Evolutionary conservation across 805 yeast genomes (phyloP), one percentile per base, ranked within the genome.

Genomic region (Saccharomycopsis fodiens): DNA sequence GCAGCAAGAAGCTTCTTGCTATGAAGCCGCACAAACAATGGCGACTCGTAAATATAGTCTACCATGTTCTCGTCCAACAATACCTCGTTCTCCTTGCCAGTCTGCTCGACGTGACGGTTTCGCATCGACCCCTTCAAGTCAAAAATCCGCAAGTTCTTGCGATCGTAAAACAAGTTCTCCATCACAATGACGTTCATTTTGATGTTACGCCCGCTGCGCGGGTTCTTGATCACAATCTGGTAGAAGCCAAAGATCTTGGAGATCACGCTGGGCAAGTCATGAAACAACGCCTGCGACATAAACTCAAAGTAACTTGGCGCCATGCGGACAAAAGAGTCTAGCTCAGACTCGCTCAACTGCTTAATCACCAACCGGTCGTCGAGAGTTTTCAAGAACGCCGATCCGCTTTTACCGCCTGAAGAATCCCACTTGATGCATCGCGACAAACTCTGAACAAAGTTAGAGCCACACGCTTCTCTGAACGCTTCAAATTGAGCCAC

Each of bases 101-200:
- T 94, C 60, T 91, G 96, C 55, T 89, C 83, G 31, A 91, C 98
- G 57, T 91, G 97, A 53, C 99, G 72, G 62, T 93, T 93, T 51
- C 98, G 70, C 97, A 93, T 93, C 0, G 97, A 89, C 0, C 99
- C 99, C 62, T 93, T 93, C 62, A 93, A 73, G 63, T 93, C 99
- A 64, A 93, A 93, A 39, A 91, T 88, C 52, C 97, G 68, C 12
- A 86, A 72, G 47, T 89, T 83, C 54, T 82, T 82, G 45, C 80
- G 73, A 53, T 85, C 83, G 61, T 88, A 91, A 58, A 93, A 93
- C 47, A 93, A 66, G 59, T 93, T 93, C 65, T 93, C 99, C 96
- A 89, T 91, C 32, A 93, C 89, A 50, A 94, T 71, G 20, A 91
- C 84, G 62, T 93, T 96, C 82, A 89, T 81, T 52, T 85, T 82